Evolutionary conservation across 495 filamentous ascomycete species (phyloP).

Genomic region (Opeltia flavorubescens): DNA sequence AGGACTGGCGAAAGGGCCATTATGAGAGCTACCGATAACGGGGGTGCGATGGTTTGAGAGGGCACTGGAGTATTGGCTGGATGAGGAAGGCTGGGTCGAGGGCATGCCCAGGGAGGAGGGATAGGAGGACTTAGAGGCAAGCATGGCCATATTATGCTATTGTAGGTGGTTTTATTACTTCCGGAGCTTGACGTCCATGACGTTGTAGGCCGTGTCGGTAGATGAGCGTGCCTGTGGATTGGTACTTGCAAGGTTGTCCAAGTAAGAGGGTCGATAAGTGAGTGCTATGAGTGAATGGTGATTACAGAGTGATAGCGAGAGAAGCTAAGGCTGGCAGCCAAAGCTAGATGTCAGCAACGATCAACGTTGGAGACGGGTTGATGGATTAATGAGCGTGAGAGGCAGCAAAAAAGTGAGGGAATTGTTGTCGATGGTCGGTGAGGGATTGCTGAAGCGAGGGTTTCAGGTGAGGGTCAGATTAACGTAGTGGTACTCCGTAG

Average conservation of each 20-base stretch:
- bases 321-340: neutral
- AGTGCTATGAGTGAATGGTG: neutral
- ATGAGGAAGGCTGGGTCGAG: conserved; percentile 36
- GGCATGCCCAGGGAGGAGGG: conserved; percentile 45
- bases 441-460: neutral
- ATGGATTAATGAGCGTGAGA: too few relatives aligned
- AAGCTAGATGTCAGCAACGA: neutral
- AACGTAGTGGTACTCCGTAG: too few relatives aligned
- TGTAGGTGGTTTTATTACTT: too few relatives aligned
- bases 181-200: neutral
- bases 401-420: neutral
- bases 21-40: conserved; percentile 38
- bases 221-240: neutral
- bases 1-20: conserved; percentile 64
- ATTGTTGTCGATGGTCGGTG: neutral
- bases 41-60: conserved; percentile 40
- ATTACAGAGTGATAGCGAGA: neutral
- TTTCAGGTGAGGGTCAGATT: neutral
- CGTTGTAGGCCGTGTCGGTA: neutral
- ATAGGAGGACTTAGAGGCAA: conserved; percentile 76
- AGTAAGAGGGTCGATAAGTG: neutral
- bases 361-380: neutral
- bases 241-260: neutral
- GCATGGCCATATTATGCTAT: conserved; percentile 68
- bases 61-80: conserved; percentile 31